Evolutionary conservation across 1,284 basidiomycete genomes (phyloP), one percentile per base, ranked within the genome.

Genomic region (Porphyrellus sp.): DNA sequence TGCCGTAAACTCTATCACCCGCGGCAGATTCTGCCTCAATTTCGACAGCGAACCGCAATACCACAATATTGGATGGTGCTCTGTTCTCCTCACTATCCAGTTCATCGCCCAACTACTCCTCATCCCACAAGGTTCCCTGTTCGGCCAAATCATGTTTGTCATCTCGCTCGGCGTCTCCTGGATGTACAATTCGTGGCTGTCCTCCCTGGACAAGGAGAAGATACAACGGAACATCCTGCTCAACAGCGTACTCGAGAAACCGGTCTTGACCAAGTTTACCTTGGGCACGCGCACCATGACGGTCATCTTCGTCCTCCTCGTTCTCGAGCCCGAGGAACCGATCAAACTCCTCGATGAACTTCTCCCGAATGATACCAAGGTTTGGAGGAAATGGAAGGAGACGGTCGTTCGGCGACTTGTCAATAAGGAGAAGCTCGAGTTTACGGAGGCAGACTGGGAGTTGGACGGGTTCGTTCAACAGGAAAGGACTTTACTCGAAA

Each of bases 231-330:
- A 59, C 16, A n/a, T 63, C 21, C 18, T 65, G 15, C 18, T 58
- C 38, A 30, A 55, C 15, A 46, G 52, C 1, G 51, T 65, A 12
- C 51, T 57, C 24, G 27, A 27, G 9, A 27, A 45, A 1, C 56
- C 59, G 13, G 21, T 7, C 11, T 21, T 57, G 30, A 24, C 15
- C 27, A 48, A 48, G 28, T 40, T 39, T 21, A 48, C 16, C 1
- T 16, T 48, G 15, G 53, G 46, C 28, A 62, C 59, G 3, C 49
- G 59, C 13, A 59, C 63, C 2, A 46, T 61, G 9, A 57, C 53
- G 40, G 59, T 58, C 5, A 50, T 63, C n/a, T 65, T 65, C 39
- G 53, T 58, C 9, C 46, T 64, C 16, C 53, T 65, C 12, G 54
- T 54, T 9, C 24, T 61, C 18, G 25, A 50, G 8, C 52, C 35